Percentiles rank a stretch among this genome's conserved stretches.
Conservation (phyloP, 306 rosid species). For the peach (Prunus persica) region DNA sequence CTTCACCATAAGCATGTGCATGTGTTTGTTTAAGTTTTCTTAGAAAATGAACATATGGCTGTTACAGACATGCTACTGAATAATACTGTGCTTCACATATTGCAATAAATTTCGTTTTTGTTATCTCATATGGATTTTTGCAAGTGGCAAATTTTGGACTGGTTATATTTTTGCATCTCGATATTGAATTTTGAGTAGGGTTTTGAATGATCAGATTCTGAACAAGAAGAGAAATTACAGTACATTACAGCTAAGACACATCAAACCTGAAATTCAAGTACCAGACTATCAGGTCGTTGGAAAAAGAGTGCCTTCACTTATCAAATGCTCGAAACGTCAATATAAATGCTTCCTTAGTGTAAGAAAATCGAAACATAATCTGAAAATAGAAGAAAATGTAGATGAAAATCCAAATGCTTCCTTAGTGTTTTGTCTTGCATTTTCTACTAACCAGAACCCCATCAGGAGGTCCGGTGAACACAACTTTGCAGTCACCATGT, state of each 20-base stretch:
- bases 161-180: background rate
- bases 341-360: background rate
- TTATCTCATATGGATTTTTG: background rate
- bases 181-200: background rate
- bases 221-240: background rate
- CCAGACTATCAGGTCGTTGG: background rate
- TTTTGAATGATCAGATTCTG: too few species aligned
- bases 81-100: background rate
- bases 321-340: background rate
- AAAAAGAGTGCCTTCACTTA: background rate
- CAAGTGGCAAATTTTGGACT: background rate
- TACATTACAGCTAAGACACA: background rate
- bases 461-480: conserved; percentile 64
- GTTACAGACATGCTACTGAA: background rate
- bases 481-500: conserved; percentile 49
- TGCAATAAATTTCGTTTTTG: background rate
- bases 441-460: conserved; percentile 55
- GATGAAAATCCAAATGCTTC: background rate
- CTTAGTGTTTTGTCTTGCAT: conserved; percentile 64
- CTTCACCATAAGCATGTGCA: background rate
- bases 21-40: background rate
- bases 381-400: background rate
- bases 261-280: background rate
- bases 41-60: background rate
- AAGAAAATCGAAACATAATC: background rate